Conservation (phyloP, 2,329 filamentous ascomycete genomes). For the Sporothrix phasma region DNA sequence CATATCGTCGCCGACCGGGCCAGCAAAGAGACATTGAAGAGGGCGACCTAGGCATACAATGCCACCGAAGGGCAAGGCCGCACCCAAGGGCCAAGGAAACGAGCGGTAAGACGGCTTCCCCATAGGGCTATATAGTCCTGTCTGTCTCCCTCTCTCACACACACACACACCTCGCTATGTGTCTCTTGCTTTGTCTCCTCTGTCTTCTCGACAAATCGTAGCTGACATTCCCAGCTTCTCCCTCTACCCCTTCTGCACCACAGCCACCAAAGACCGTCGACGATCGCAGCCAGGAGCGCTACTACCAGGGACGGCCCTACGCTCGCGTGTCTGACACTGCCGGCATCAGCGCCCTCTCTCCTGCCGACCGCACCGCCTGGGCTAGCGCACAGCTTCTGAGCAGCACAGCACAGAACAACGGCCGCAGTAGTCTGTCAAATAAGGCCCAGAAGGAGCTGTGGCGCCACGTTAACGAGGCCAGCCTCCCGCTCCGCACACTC, state of each 20-base stretch:
- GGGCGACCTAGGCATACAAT: slow-evolving; percentile 20
- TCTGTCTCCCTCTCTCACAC: background rate
- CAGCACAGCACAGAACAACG: slow-evolving; percentile 25
- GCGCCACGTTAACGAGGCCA: slow-evolving; percentile 45
- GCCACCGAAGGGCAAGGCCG: slow-evolving; percentile 27
- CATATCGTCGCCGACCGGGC: background rate
- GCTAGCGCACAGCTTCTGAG: slow-evolving; percentile 37
- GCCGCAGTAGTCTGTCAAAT: slow-evolving; percentile 24
- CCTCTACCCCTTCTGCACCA: slow-evolving; percentile 21
- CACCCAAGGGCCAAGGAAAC: slow-evolving; percentile 24
- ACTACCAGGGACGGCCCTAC: slow-evolving; percentile 42
- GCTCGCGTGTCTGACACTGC: slow-evolving; percentile 35
- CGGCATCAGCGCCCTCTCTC: slow-evolving; percentile 36
- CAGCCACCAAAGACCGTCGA: slow-evolving; percentile 34
- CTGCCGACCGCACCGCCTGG: slow-evolving; percentile 41
- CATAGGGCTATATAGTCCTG: background rate
- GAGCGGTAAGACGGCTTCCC: slow-evolving; percentile 18
- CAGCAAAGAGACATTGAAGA: background rate
- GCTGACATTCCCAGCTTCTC: background rate
- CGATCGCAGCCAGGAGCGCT: slow-evolving; percentile 38
- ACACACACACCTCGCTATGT: no score
- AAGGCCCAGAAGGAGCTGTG: slow-evolving; percentile 49
- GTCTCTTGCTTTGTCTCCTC: background rate
- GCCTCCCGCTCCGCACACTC: slow-evolving; percentile 38
- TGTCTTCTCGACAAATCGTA: background rate